Evolutionary conservation across 116 monocot genomes (phyloP), one percentile per base, ranked within the genome.

Genomic region (Posidonia oceanica): DNA sequence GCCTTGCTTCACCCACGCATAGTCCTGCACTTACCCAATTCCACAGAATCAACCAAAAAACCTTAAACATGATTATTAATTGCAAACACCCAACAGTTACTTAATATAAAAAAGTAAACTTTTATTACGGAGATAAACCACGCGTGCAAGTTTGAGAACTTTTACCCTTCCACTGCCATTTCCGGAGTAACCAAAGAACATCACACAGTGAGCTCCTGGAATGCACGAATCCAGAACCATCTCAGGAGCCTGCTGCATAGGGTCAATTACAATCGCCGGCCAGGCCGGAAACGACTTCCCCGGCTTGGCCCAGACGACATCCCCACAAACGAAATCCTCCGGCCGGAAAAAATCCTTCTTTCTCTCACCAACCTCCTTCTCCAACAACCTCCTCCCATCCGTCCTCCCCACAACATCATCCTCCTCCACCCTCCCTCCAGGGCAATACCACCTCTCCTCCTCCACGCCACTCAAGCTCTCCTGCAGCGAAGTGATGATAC

Each of bases 1-100:
- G 23, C 93, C 97, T 63, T 87, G 89, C 62, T 84, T 89, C 69
- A 92, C 87, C 97, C 97, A 98, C 69, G 88, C 87, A 78, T 98
- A 98, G n/a, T 87, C 97, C 97, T 97, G 84, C 36, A 16, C 73
- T 36, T 55, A 67, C 58, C 68, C 67, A 23, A 38, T 65, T 61
- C 36, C 61, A 61, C 61, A 3, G 36, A 36, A 61, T 61, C 13
- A 36, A 61, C 23, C 18, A 61, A 11, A 61, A 61, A 48, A 48
- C 2, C 48, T 48, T 36, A 22, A 36, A 5, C 29, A 7, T 48
- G 48, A 48, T 8, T 48, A 48, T 48, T 48, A 48, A 48, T 48
- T 48, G 12, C 11, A 4, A 48, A 48, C 12, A 1, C 12, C 48
- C 11, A 48, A 48, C 1, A 12, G 48, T 48, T 10, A 48, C 6